Conservation (phyloP, 345 rosid genomes). For the Arabidopsis arenosa region DNA sequence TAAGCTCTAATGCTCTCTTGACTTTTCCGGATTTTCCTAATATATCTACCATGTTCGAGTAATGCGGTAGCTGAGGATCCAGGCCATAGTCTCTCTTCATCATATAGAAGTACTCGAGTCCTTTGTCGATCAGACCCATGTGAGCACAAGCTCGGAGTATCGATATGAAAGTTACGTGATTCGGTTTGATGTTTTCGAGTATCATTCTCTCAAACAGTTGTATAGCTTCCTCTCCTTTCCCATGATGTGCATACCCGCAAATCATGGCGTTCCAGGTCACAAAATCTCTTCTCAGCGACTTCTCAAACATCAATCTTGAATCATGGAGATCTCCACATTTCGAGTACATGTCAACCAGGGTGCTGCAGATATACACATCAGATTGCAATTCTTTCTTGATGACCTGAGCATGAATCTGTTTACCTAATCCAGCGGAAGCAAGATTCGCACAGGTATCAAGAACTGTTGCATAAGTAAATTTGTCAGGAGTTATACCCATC, state of each 20-base stretch:
- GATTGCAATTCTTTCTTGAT: constrained; percentile 75
- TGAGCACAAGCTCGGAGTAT: constrained; percentile 96
- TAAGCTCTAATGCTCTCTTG: constrained; percentile 60
- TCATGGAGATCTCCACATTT: constrained; percentile 88
- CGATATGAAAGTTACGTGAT: constrained; percentile 84
- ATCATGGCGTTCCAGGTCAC: constrained; percentile 97
- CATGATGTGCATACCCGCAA: constrained; percentile 87
- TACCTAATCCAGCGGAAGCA: constrained; percentile 78
- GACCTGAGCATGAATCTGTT: constrained; percentile 84
- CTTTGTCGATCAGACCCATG: constrained; percentile 69
- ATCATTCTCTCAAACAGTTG: constrained; percentile 66
- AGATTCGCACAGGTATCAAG: constrained; percentile 88
- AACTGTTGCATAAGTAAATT: constrained; percentile 83
- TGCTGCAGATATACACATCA: constrained; percentile 81
- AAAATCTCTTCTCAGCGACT: constrained; percentile 65
- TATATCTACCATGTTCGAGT: constrained; percentile 91
- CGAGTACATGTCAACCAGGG: constrained; percentile 95
- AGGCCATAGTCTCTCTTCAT: constrained; percentile 67
- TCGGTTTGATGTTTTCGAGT: constrained; percentile 60
- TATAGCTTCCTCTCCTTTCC: constrained; percentile 79
- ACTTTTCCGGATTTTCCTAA: constrained; percentile 81
- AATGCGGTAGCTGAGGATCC: constrained; percentile 82
- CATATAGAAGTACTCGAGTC: constrained; percentile 63
- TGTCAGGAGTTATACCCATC: constrained; percentile 69
- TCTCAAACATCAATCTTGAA: constrained; percentile 70